These are phyloP conservation scores for Dactylorhiza incarnata DNA, from an alignment of 106 monocot genomes.

Conservation along the genomic window DNA sequence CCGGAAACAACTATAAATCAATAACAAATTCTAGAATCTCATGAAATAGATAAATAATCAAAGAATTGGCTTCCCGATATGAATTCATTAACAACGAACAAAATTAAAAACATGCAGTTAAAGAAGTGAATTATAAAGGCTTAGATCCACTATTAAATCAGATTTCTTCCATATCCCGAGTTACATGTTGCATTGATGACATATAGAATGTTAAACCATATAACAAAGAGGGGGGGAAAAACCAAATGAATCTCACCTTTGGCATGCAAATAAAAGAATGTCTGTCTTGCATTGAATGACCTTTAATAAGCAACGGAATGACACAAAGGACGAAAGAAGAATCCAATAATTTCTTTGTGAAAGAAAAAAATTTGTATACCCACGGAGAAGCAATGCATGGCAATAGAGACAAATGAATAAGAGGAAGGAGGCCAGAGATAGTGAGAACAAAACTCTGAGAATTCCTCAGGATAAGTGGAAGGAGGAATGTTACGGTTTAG, in stretches of 20 bases:
- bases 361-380: too few species aligned
- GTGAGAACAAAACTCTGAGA: too few species aligned
- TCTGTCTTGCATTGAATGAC: not conserved
- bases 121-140: not conserved
- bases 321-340: too few species aligned
- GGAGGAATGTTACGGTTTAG: too few species aligned
- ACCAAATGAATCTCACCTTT: not conserved
- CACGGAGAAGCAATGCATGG: too few species aligned
- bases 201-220: not conserved
- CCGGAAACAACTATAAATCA: not conserved
- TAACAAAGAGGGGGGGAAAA: not conserved
- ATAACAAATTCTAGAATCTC: not conserved
- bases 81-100: not conserved
- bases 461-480: too few species aligned
- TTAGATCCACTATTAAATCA: not conserved
- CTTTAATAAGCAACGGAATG: not conserved
- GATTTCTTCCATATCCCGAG: not conserved
- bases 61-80: not conserved
- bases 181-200: not conserved
- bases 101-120: not conserved
- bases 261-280: not conserved
- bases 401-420: too few species aligned
- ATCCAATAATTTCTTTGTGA: too few species aligned
- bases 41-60: not conserved
- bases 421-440: too few species aligned